Evolutionary conservation across 148 eudicot genomes (phyloP), one percentile per base, ranked within the genome.

Genomic region (Rheum nobile): DNA sequence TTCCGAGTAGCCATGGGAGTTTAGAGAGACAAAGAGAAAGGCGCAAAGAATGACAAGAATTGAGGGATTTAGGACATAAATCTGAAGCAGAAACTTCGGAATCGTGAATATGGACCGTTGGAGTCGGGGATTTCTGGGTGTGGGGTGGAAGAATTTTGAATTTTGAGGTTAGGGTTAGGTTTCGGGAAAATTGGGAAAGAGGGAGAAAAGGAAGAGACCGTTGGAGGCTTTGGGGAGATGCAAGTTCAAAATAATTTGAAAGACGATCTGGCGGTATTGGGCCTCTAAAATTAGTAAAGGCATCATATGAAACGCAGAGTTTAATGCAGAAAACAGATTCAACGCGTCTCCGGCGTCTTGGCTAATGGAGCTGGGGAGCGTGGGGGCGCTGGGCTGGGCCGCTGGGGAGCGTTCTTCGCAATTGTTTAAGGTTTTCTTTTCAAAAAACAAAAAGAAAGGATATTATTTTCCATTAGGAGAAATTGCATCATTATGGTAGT

Each of bases 1-100:
- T 75, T 82, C 2, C 88, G 84, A 76, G 85, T 46, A 17, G 80
- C 35, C 91, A 88, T 55, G 63, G 54, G 63, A 55, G 63, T 24
- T 55, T 85, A 32, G 50, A 19, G 7, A 67, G 34, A 9, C 2
- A 71, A 46, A 32, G 35, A 21, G 63, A 75, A 43, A 59, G 55
- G 39, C 31, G 59, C 9, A 6, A 31, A 26, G 71, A 46, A 19
- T 55, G 17, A 65, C 24, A 28, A 34, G 72, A 13, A 71, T 9
- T 17, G 22, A 54, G 14, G 9, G 43, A 54, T 32, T 38, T 44
- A 14, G 68, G 75, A 65, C 22, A n/a, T 76, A 50, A 65, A 54
- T 26, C 77, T 67, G 4, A 10, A 55, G 54, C 70, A 34, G 54
- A 74, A 77, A 24, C 46, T 34, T 42, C 14, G 72, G 63, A 55